Evolutionary conservation across 108 stramenopile genomes (phyloP).

Genomic region (Conticribra guillardii): DNA sequence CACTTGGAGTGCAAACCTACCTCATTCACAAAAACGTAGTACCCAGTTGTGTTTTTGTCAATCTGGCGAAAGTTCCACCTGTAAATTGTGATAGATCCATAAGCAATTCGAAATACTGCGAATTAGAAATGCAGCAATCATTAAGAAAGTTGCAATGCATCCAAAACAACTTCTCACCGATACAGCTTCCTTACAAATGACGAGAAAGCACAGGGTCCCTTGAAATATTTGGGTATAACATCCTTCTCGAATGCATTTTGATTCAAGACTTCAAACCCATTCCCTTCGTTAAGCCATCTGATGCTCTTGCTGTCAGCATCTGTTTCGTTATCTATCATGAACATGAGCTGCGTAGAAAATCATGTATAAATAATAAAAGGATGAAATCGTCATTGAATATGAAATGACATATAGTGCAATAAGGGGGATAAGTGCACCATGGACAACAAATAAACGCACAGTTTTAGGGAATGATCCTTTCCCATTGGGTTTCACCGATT

Average conservation of each 20-base stretch:
- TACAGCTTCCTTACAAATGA: slow-evolving; percentile 26
- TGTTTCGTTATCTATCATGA: slow-evolving; percentile 11
- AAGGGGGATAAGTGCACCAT: not conserved
- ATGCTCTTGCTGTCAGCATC: not conserved
- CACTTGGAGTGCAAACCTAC: too few species aligned
- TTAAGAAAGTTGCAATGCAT: not conserved
- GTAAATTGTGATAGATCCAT: not conserved
- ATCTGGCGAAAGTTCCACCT: slow-evolving; percentile 22
- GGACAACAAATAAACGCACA: not conserved
- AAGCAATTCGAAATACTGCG: too few species aligned
- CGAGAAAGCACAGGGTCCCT: slow-evolving; percentile 12
- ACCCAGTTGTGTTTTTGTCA: slow-evolving; percentile 6
- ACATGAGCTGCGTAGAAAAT: slow-evolving; percentile 2
- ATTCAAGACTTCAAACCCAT: slow-evolving; percentile 16
- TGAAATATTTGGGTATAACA: slow-evolving; percentile 20
- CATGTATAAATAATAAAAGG: too few species aligned
- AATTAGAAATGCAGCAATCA: not conserved
- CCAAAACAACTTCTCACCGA: slow-evolving; percentile 3
- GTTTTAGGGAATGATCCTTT: not conserved
- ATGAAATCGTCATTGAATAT: too few species aligned
- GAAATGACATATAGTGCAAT: not conserved
- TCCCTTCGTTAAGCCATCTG: slow-evolving; percentile 14
- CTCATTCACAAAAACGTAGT: slow-evolving; percentile 16
- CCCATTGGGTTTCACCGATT: not conserved
- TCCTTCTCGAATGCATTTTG: slow-evolving; percentile 22